These are phyloP conservation scores for Pichia sp. DNA, from an alignment of 1,139 yeast species.

Conservation along the genomic window DNA sequence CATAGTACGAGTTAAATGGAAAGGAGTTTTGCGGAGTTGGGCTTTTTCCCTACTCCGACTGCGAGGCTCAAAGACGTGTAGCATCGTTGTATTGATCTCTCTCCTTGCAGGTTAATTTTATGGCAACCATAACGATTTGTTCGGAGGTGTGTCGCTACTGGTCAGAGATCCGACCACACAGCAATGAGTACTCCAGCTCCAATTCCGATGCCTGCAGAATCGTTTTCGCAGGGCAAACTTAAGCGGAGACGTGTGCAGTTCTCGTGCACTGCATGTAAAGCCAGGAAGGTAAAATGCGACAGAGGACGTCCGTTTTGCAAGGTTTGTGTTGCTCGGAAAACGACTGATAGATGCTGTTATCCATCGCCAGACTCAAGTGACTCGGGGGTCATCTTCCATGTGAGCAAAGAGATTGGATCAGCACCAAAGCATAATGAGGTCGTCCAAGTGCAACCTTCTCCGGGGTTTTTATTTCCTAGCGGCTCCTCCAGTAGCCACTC, in stretches of 20 bases:
- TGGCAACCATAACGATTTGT: too few species aligned
- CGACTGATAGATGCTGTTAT: slow-evolving; percentile 1
- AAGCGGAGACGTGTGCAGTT: slow-evolving; percentile 2
- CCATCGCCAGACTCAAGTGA: neutral
- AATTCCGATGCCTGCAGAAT: neutral
- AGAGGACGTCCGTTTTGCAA: slow-evolving; percentile 5
- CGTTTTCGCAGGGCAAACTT: neutral
- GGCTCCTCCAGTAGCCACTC: neutral
- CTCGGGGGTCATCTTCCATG: neutral
- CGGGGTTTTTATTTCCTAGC: neutral
- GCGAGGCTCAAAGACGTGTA: too few species aligned
- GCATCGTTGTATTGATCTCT: too few species aligned
- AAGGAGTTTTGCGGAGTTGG: too few species aligned
- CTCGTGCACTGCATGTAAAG: slow-evolving; percentile 5
- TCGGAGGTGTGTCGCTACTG: too few species aligned
- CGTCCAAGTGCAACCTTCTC: neutral
- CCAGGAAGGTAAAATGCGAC: slow-evolving; percentile 12
- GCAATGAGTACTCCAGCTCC: neutral
- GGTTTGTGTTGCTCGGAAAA: slow-evolving; percentile 1
- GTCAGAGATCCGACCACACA: too few species aligned
- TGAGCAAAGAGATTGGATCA: neutral
- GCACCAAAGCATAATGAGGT: too few species aligned
- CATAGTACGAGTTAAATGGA: too few species aligned
- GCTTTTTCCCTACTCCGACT: too few species aligned
- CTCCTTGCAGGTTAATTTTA: too few species aligned